Evolutionary conservation across 139 green algal genomes (phyloP).

Genomic region (Chlorella sorokiniana): DNA sequence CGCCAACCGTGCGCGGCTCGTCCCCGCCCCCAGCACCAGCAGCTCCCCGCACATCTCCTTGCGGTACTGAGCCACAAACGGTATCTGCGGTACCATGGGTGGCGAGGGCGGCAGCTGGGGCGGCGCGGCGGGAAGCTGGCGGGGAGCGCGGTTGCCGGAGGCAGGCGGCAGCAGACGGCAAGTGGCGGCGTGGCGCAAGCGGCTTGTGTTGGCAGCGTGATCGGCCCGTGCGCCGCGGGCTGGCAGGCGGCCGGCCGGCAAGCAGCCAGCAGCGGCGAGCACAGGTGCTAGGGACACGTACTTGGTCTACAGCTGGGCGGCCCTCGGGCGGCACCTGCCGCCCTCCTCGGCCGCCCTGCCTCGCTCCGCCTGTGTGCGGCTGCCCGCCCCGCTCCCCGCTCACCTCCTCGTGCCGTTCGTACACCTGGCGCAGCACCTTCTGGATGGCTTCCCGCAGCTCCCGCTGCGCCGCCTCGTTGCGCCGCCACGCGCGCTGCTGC

Average conservation of each 20-base stretch:
- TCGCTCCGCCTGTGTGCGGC: background rate
- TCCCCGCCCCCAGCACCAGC: conserved; percentile 65
- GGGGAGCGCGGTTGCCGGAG: too few species aligned
- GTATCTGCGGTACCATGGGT: conserved; percentile 41
- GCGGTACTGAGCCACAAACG: conserved; percentile 73
- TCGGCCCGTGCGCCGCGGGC: too few species aligned
- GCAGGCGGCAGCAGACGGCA: too few species aligned
- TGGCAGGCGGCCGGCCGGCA: too few species aligned
- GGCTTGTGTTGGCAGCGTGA: too few species aligned
- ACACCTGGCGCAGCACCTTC: conserved; percentile 67
- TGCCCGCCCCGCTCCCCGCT: background rate
- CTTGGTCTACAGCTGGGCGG: too few species aligned
- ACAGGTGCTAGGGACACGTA: too few species aligned
- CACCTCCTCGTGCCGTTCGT: conserved; percentile 58
- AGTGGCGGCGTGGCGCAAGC: too few species aligned
- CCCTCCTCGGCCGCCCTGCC: too few species aligned
- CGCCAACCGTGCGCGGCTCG: conserved; percentile 41
- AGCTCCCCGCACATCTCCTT: conserved; percentile 85
- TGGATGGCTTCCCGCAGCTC: conserved; percentile 52
- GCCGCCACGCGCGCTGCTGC: conserved; percentile 43
- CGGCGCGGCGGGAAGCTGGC: background rate
- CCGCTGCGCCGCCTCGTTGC: conserved; percentile 47
- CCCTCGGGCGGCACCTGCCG: too few species aligned
- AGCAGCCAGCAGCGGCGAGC: too few species aligned
- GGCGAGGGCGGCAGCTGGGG: background rate